phyloP scores from a whole-genome alignment of 2,329 filamentous ascomycete genomes.

The Hypoxylon sp. region DNA sequence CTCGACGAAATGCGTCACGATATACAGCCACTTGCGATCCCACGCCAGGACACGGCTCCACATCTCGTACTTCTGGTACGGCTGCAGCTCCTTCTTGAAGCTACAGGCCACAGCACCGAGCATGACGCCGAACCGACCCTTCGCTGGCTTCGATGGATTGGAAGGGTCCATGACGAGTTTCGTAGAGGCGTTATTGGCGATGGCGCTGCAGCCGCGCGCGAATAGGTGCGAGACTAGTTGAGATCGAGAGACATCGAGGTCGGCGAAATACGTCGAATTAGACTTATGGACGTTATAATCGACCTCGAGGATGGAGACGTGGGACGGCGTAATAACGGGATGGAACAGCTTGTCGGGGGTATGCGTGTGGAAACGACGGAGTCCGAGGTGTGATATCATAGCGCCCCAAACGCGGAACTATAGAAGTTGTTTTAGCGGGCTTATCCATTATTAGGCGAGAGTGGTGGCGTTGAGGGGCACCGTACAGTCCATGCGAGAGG shows the following conservation, averaged over 20 bases:
- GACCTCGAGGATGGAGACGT: constrained; percentile 80
- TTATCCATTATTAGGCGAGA: background rate
- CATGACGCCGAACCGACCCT: constrained; percentile 72
- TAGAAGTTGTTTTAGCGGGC: constrained; percentile 16
- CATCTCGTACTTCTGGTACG: constrained; percentile 79
- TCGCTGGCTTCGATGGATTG: constrained; percentile 61
- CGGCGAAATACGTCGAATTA: constrained; percentile 88
- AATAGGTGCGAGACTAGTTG: constrained; percentile 82
- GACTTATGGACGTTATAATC: constrained; percentile 91
- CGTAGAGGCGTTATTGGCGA: constrained; percentile 64
- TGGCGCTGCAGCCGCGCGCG: constrained; percentile 68
- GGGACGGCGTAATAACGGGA: constrained; percentile 76
- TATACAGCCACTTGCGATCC: constrained; percentile 87
- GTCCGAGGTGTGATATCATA: constrained; percentile 68
- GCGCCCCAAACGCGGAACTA: constrained; percentile 72
- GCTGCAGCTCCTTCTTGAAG: constrained; percentile 81
- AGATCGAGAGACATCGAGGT: constrained; percentile 86
- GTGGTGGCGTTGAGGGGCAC: constrained; percentile 26
- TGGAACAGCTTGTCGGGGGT: constrained; percentile 78
- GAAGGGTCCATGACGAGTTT: constrained; percentile 67
- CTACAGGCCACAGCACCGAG: constrained; percentile 81
- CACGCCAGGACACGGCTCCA: constrained; percentile 79
- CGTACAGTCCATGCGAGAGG: constrained; percentile 83
- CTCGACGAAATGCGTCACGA: constrained; percentile 80
- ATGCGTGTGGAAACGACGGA: constrained; percentile 64